Percentiles rank a stretch among this genome's conserved stretches.
phyloP scores from a whole-genome alignment of 2,329 filamentous ascomycete species.

The Fusarium sp. region DNA sequence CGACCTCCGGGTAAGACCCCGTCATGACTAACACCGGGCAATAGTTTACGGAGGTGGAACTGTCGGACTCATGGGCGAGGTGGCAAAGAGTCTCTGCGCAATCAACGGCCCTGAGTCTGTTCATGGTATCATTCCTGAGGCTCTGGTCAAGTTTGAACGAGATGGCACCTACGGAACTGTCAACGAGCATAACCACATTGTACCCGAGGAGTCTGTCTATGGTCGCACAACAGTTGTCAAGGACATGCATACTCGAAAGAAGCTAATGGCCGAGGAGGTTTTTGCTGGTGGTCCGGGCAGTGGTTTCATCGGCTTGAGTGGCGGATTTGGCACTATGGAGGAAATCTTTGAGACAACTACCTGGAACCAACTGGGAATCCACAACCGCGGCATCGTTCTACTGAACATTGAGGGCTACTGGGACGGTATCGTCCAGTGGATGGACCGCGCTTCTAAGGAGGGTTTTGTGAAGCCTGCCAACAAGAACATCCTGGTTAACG shows the following conservation, averaged over 20 bases:
- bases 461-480: slow-evolving; percentile 82
- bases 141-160: slow-evolving; percentile 83
- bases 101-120: slow-evolving; percentile 84
- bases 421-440: slow-evolving; percentile 86
- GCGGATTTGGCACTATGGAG: slow-evolving; percentile 95
- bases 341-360: slow-evolving; percentile 92
- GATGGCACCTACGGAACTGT: slow-evolving; percentile 65
- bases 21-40: slow-evolving; percentile 8
- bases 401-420: slow-evolving; percentile 93
- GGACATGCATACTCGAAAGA: slow-evolving; percentile 97
- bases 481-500: slow-evolving; percentile 82
- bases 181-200: slow-evolving; percentile 62
- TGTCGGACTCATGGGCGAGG: slow-evolving; percentile 93
- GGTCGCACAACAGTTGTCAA: slow-evolving; percentile 88
- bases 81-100: slow-evolving; percentile 86
- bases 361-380: slow-evolving; percentile 98
- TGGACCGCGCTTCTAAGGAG: slow-evolving; percentile 77
- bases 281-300: slow-evolving; percentile 82
- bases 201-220: slow-evolving; percentile 75
- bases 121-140: slow-evolving; percentile 92
- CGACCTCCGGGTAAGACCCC: neutral
- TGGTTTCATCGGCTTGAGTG: slow-evolving; percentile 89
- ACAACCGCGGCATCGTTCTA: slow-evolving; percentile 80
- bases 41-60: slow-evolving; percentile 94
- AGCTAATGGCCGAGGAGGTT: slow-evolving; percentile 91